A percentile compares a stretch with the other conserved stretches of the same genome.
These are phyloP conservation scores for Fraxinus pennsylvanica DNA, from an alignment of 257 asterid species.

Conservation along the genomic window DNA sequence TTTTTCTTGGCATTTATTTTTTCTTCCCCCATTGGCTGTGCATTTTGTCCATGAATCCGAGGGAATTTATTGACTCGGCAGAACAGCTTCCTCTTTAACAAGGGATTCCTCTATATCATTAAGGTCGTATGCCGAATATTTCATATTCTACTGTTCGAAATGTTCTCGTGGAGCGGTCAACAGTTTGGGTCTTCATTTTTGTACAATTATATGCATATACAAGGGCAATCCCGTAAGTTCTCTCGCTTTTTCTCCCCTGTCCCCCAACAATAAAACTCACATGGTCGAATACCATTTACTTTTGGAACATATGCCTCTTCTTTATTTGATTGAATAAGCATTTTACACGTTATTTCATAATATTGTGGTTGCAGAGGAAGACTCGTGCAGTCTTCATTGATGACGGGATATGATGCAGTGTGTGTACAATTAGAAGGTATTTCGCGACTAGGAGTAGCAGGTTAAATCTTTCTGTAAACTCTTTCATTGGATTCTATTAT, in stretches of 20 bases:
- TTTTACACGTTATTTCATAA: background rate
- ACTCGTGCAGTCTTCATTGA: background rate
- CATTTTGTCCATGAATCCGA: slow-evolving; percentile 72
- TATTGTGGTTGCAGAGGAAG: background rate
- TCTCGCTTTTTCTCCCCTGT: background rate
- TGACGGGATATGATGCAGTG: background rate
- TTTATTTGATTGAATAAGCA: background rate
- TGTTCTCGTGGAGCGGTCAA: background rate
- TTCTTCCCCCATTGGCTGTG: slow-evolving; percentile 81
- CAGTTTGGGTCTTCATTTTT: background rate
- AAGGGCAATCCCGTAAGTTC: background rate
- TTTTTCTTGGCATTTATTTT: slow-evolving; percentile 62
- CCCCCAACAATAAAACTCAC: background rate
- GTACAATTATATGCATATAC: background rate
- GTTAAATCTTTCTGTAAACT: background rate
- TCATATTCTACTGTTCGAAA: background rate
- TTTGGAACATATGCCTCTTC: background rate
- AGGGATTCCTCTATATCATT: background rate
- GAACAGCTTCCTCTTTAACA: slow-evolving; percentile 55
- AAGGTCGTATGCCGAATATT: background rate
- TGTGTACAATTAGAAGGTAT: background rate
- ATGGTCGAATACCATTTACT: background rate
- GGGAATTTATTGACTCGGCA: slow-evolving; percentile 34
- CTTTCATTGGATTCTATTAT: background rate
- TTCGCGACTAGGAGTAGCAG: background rate